phyloP scores from a whole-genome alignment of 108 stramenopile species.

The Skeletonema tropicum region DNA sequence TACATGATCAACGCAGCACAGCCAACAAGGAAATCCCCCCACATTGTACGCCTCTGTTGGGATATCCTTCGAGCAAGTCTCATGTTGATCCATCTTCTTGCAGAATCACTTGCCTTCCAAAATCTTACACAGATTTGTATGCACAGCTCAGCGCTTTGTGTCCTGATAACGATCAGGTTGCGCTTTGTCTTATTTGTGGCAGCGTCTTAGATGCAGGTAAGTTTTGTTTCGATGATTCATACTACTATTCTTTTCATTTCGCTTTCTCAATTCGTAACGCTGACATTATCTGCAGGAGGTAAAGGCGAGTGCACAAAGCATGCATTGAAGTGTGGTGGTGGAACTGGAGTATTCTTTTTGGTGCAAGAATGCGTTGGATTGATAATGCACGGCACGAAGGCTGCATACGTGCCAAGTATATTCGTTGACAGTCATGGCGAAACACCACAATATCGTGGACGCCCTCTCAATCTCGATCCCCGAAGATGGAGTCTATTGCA shows the following conservation, averaged over 20 bases:
- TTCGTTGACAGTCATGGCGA: conserved; percentile 96
- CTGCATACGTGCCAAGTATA: conserved; percentile 90
- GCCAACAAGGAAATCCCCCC: conserved; percentile 11
- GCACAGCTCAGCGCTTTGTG: conserved; percentile 69
- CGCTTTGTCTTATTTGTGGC: conserved; percentile 87
- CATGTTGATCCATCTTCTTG: conserved; percentile 22
- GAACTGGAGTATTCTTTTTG: conserved; percentile 91
- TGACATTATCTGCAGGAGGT: conserved; percentile 26
- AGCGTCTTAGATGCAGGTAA: conserved; percentile 33
- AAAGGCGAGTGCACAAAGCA: conserved; percentile 91
- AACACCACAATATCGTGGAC: conserved; percentile 85
- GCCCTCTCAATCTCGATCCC: conserved; percentile 80
- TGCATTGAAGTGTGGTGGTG: conserved; percentile 86
- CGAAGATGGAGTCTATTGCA: conserved; percentile 69
- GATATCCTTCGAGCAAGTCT: conserved; percentile 1
- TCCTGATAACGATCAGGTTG: conserved; percentile 83
- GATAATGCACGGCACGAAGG: conserved; percentile 84
- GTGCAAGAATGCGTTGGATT: conserved; percentile 91
- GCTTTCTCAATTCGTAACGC: conserved; percentile 60
- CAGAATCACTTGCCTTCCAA: conserved; percentile 68
- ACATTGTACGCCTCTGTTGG: conserved; percentile 34
- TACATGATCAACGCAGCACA: not conserved
- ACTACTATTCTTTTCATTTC: not conserved
- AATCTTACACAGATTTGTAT: conserved; percentile 88
- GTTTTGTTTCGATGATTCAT: not conserved